Evolutionary conservation across 306 rosid species (phyloP), one percentile per base, ranked within the genome.

Genomic region (Urtica urens): DNA sequence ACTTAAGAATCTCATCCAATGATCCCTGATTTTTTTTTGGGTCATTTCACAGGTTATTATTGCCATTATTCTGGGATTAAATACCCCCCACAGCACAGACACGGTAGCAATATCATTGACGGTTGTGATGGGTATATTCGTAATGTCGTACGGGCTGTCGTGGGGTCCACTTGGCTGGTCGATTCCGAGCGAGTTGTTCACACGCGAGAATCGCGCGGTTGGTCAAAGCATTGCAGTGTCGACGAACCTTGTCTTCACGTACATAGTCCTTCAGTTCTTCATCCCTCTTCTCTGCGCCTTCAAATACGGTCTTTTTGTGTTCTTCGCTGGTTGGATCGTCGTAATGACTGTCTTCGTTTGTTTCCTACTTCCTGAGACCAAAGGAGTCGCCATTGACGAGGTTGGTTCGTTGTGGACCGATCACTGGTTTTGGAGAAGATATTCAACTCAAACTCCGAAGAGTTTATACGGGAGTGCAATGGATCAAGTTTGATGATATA

Each of bases 121-220:
- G 51, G 50, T 51, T 13, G 54, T 83, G 60, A 59, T 83, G 4
- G 84, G 94, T 73, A 72, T 88, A 7, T 83, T 88, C 39, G 93
- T 88, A 55, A 0, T 88, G 45, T 93, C 93, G 3, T 80, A 76
- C 26, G 88, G 88, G 46, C 73, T 68, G 71, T 80, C 88, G 39
- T 80, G 88, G 88, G 83, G 83, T 23, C 88, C 88, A 1, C 78
- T 80, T 7, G 88, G 88, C 2, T 76, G 88, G 88, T 76, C 88
- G 6, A 68, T 80, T 18, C 83, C 88, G 10, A 80, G 83, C 33
- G 88, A 80, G 64, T 72, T 80, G 19, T 80, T 80, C 51, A 78
- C 80, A 3, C 46, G 76, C 18, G 83, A 80, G 57, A 76, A 52
- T 19, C 53, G 88, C 39, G 72, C 88, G 14, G 83, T 83, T 2